Base-by-base conservation (phyloP, 371 early-diverging fungal genomes). In the Mortierella sp. region DNA sequence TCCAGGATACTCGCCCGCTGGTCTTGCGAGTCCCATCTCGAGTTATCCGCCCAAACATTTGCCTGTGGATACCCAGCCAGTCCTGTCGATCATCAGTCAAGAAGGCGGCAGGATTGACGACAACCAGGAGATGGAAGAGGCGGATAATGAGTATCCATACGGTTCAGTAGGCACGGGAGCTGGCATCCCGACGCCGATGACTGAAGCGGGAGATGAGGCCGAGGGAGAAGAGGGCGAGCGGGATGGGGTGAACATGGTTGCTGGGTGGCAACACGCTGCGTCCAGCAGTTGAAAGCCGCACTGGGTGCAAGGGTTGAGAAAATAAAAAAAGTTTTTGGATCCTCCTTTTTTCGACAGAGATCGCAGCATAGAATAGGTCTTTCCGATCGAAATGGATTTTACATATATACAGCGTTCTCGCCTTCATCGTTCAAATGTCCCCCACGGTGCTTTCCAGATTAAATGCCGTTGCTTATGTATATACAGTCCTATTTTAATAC, bases 51-150 rank as follows among this genome's bases (percentile, higher is more conserved):
- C 30, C 2, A 24, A 30, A 3, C 48, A 53, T 8, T 26, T 53
- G 31, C n/a, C n/a, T n/a, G n/a, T n/a, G 31, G 1, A 3, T 66
- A 43, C 12, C 31, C 41, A 17, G 60, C 39, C 43, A 17, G 32
- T 34, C 8, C 17, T 64, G 49, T 60, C 66, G 41, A 48, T 17
- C 9, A 72, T 72, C 42, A 66, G 55, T 15, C 62, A 23, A 12
- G 54, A 61, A 2, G 72, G 63, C 12, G 72, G 72, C 1, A 21
- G 72, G 50, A 72, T 72, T 21, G 72, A 72, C 34, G 39, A 53
- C 19, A n/a, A 30, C 1, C 50, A 59, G 17, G 47, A 46, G 4
- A 21, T 50, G 4, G 62, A 44, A 14, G 50, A 31, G 0, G 30
- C 24, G 9, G 43, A 17, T 4, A 46, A 34, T 32, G 21, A 26